phyloP scores from a whole-genome alignment of 495 filamentous ascomycete species.

The Aspergillus ellipticus region DNA sequence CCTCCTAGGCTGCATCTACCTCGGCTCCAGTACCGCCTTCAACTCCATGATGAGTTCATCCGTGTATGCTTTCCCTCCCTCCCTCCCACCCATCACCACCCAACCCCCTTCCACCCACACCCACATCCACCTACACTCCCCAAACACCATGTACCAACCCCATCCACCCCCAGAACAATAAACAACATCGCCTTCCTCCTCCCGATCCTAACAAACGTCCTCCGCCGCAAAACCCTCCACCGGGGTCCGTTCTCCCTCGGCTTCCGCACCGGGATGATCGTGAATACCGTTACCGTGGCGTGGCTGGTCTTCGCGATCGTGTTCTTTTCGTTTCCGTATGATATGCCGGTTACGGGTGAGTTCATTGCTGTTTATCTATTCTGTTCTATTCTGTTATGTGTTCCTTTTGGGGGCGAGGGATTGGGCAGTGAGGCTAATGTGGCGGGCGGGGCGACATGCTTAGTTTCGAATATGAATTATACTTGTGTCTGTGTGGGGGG shows the following conservation, averaged over 20 bases:
- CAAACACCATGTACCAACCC: no score
- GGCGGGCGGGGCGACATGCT: no score
- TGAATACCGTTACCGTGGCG: slow-evolving; percentile 31
- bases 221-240: slow-evolving; percentile 32
- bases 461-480: slow-evolving; percentile 64
- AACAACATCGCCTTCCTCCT: slow-evolving; percentile 35
- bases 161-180: slow-evolving; percentile 26
- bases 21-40: slow-evolving; percentile 68
- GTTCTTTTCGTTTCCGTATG: slow-evolving; percentile 71
- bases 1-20: slow-evolving; percentile 63
- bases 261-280: slow-evolving; percentile 25
- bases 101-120: background rate
- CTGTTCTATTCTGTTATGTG: background rate
- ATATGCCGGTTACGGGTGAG: slow-evolving; percentile 44
- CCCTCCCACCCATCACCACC: background rate
- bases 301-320: slow-evolving; percentile 48
- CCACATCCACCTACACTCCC: no score
- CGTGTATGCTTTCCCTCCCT: slow-evolving; percentile 18
- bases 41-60: slow-evolving; percentile 63
- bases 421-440: no score
- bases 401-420: no score
- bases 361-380: no score
- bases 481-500: slow-evolving; percentile 62
- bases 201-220: slow-evolving; percentile 34
- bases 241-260: slow-evolving; percentile 30